These are phyloP conservation scores for Avicennia marina DNA, from an alignment of 257 asterid genomes.

Conservation along the genomic window DNA sequence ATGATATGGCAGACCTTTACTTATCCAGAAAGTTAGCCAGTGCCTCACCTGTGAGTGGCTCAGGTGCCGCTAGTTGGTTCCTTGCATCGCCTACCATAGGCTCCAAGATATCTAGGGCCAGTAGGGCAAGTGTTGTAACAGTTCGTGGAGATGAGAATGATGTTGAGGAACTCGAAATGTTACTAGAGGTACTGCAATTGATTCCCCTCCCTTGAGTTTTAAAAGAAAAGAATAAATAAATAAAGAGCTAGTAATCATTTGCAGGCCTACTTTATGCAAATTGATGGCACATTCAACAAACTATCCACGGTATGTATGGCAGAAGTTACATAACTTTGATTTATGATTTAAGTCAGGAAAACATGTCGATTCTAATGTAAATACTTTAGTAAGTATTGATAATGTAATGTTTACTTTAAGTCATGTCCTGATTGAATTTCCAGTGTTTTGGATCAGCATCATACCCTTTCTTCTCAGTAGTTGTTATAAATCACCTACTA, in stretches of 20 bases:
- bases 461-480: no score
- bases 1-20: conserved; percentile 96
- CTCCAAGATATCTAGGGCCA: conserved; percentile 79
- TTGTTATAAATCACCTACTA: no score
- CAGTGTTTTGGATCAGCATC: no score
- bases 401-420: no score
- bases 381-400: no score
- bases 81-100: conserved; percentile 77
- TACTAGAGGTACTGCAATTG: conserved; percentile 59
- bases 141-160: conserved; percentile 79
- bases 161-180: conserved; percentile 91
- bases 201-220: background rate
- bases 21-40: conserved; percentile 72
- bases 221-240: background rate
- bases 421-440: no score
- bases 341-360: no score
- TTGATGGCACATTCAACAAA: conserved; percentile 84
- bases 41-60: conserved; percentile 71
- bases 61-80: conserved; percentile 72
- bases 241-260: conserved; percentile 9
- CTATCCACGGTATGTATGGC: conserved; percentile 68
- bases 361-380: no score
- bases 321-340: no score
- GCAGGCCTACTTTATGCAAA: conserved; percentile 96
- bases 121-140: conserved; percentile 84